phyloP scores from a whole-genome alignment of 176 grass and related monocot genomes.

The Chrysopogon serrulatus region DNA sequence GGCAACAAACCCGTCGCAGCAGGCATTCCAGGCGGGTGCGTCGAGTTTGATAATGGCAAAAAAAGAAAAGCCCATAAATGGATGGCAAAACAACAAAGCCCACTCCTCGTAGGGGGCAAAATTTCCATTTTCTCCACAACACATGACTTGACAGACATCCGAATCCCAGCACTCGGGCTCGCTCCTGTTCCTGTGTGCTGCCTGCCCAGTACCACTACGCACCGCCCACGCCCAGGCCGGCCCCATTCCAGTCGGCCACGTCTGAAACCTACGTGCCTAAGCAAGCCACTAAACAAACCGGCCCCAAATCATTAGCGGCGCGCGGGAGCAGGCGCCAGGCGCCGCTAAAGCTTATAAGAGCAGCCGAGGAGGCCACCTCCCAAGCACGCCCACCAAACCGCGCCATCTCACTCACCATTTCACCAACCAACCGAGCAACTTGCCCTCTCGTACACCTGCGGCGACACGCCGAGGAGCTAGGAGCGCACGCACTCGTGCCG shows the following conservation, averaged over 20 bases:
- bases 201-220: not conserved
- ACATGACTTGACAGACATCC: slow-evolving; percentile 14
- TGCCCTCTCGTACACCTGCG: not conserved
- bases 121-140: too few relatives aligned
- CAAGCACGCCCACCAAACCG: slow-evolving; percentile 13
- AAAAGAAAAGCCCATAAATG: too few relatives aligned
- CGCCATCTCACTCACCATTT: not conserved
- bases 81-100: too few relatives aligned
- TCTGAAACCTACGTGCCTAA: slow-evolving; percentile 21
- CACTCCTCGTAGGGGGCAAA: too few relatives aligned
- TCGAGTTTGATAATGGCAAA: too few relatives aligned
- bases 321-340: not conserved
- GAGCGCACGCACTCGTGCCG: not conserved
- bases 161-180: too few relatives aligned
- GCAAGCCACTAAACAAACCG: not conserved
- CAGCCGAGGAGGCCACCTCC: not conserved
- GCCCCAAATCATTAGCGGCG: not conserved
- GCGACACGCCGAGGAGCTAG: not conserved
- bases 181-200: too few relatives aligned
- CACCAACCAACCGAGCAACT: not conserved
- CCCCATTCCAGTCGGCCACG: not conserved
- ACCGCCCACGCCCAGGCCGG: not conserved
- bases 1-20: too few relatives aligned
- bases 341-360: slow-evolving; percentile 19
- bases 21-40: too few relatives aligned